Evolutionary conservation across 2,329 filamentous ascomycete genomes (phyloP), one percentile per base, ranked within the genome.

Genomic region (Hymenoscyphus fructigenus): DNA sequence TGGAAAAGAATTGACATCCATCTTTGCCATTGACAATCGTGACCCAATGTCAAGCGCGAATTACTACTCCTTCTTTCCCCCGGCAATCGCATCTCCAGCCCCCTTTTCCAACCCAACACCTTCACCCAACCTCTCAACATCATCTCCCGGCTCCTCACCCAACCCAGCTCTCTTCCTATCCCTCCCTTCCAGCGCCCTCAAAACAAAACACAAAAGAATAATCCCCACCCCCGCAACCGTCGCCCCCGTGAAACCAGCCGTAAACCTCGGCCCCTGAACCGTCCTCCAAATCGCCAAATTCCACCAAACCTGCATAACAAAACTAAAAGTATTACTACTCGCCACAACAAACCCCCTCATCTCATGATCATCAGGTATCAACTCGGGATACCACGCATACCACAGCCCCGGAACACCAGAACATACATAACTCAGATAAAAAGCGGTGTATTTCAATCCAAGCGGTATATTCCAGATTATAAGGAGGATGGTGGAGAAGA

Each of bases 341-440:
- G 71, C 71, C 17, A 67, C 70, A 28, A 72, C n/a, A 32, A 72
- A 70, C 0, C 68, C 69, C 60, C 70, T 62, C 72, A 74, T 74
- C 62, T 70, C 70, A 44, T 72, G 69, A 20, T 71, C 70, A 20
- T 68, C 66, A 9, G 66, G 69, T 63, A 74, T 73, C 32, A 72
- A 57, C 17, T 72, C 70, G 7, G 71, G 70, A 32, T 68, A 72
- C 74, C 74, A 76, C 2, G 74, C 73, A 66, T 76, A 76, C 26
- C 65, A 66, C 15, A 76, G 75, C 10, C 74, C 74, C 0, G 74
- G 75, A 1, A 75, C 73, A 68, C 74, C 75, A 44, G 72, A 74
- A 2, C 70, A 74, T 47, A 75, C 72, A 14, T 73, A 73, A 9
- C 72, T 70, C n/a, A 74, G 68, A 61, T 76, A 76, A 59, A 74